Evolutionary conservation across 331 rosid species (phyloP).

Genomic region (Phaseolus coccineus): DNA sequence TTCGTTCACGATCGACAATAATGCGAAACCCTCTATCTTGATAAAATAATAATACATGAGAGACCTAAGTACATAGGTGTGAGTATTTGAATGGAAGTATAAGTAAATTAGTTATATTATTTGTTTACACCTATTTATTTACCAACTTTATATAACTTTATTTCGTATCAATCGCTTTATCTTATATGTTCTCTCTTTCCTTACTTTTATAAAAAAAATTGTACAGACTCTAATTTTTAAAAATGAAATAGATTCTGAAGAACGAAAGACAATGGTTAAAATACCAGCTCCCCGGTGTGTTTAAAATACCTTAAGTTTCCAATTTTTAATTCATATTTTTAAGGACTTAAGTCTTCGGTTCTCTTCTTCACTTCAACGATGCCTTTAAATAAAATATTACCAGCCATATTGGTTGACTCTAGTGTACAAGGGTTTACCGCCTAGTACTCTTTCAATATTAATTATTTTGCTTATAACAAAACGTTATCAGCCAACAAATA

Average conservation of each 20-base stretch:
- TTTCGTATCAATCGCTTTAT: neutral
- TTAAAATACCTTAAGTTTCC: no score
- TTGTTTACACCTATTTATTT: neutral
- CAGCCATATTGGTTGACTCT: neutral
- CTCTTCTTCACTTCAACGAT: constrained; percentile 21
- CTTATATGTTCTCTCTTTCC: neutral
- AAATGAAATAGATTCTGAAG: constrained; percentile 40
- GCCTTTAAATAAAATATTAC: neutral
- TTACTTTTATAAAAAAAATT: neutral
- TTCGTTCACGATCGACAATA: constrained; percentile 5
- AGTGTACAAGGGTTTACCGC: neutral
- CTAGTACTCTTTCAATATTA: neutral
- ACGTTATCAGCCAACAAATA: neutral
- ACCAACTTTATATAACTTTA: no score
- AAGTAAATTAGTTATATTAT: neutral
- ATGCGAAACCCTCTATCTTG: neutral
- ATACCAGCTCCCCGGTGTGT: constrained; percentile 44
- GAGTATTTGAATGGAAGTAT: constrained; percentile 29
- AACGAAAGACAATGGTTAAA: constrained; percentile 56
- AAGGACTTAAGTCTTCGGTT: constrained; percentile 25
- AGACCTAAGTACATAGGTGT: constrained; percentile 23
- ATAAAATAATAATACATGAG: constrained; percentile 34
- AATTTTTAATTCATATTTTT: constrained; percentile 18
- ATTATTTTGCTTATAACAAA: neutral
- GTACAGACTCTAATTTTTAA: neutral